phyloP scores from a whole-genome alignment of 441 rosid genomes.

The Euphorbia schlechtendalii region DNA sequence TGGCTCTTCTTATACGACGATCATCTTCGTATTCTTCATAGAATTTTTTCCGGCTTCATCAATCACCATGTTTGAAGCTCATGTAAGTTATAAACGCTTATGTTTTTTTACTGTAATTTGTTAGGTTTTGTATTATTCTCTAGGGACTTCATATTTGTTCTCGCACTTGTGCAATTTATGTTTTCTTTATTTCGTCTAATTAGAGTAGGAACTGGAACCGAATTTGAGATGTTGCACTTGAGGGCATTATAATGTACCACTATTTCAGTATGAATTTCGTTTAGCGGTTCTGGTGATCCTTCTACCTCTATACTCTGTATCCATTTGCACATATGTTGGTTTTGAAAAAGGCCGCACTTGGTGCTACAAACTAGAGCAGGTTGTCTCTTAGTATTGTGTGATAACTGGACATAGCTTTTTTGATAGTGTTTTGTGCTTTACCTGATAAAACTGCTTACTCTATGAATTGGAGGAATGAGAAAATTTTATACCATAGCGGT shows the following conservation, averaged over 20 bases:
- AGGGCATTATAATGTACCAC: not conserved
- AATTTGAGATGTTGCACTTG: not conserved
- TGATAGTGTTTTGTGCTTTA: not conserved
- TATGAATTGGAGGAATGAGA: not conserved
- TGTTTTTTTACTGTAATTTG: not conserved
- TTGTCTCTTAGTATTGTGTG: not conserved
- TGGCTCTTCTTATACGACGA: constrained; percentile 28
- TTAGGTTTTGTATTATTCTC: not conserved
- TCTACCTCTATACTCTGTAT: not conserved
- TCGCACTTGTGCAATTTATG: not conserved
- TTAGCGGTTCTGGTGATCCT: not conserved
- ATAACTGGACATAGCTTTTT: not conserved
- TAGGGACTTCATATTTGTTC: not conserved
- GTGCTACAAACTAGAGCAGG: not conserved
- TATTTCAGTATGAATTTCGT: not conserved
- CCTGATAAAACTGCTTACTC: not conserved
- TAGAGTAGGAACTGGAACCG: not conserved
- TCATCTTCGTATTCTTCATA: constrained; percentile 22
- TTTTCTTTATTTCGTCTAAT: not conserved
- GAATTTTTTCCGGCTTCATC: constrained; percentile 15
- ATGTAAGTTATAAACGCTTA: constrained; percentile 36
- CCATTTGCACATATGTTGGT: not conserved
- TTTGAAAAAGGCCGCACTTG: not conserved
- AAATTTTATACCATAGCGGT: not conserved
- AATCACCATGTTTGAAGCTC: constrained; percentile 79